Evolutionary conservation across 805 yeast genomes (phyloP).

Genomic region (Maudiozyma serrabonitensis): DNA sequence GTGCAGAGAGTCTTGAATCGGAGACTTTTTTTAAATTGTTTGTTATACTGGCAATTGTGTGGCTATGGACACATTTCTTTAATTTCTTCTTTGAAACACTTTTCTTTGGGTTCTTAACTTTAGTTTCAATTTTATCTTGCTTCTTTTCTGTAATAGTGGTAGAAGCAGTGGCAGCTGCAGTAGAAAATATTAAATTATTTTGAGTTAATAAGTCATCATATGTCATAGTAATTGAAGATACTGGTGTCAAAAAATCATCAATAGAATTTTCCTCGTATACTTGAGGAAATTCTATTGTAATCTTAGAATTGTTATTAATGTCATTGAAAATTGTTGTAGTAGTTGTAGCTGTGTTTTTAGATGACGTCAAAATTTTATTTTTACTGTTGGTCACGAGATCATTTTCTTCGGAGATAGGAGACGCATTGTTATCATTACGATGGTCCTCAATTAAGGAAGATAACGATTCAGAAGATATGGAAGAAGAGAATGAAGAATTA

Average conservation of each 20-base stretch:
- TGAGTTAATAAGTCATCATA: slow-evolving; percentile 1
- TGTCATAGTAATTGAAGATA: slow-evolving; percentile 1
- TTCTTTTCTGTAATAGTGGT: not conserved
- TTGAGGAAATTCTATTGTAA: slow-evolving; percentile 2
- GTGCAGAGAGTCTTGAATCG: slow-evolving; percentile 50
- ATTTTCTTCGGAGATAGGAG: slow-evolving; percentile 1
- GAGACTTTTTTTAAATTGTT: slow-evolving; percentile 21
- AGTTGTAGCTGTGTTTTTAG: not conserved
- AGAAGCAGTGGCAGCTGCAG: not conserved
- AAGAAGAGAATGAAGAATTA: not conserved
- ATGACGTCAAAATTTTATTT: not conserved
- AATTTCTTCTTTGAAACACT: not conserved
- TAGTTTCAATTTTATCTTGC: not conserved
- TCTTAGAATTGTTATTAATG: not conserved
- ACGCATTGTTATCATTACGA: not conserved
- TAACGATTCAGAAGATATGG: slow-evolving; percentile 1
- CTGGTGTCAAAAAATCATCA: slow-evolving; percentile 4
- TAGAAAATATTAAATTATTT: not conserved
- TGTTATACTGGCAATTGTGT: slow-evolving; percentile 2
- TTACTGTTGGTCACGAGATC: not conserved
- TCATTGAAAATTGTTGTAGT: not conserved
- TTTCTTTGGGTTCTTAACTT: not conserved
- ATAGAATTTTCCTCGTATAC: not conserved
- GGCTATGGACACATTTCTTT: slow-evolving; percentile 4
- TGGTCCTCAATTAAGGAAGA: not conserved